These are phyloP conservation scores for Hygrophoropsis aurantiaca DNA, from an alignment of 768 basidiomycete genomes.

Conservation along the genomic window DNA sequence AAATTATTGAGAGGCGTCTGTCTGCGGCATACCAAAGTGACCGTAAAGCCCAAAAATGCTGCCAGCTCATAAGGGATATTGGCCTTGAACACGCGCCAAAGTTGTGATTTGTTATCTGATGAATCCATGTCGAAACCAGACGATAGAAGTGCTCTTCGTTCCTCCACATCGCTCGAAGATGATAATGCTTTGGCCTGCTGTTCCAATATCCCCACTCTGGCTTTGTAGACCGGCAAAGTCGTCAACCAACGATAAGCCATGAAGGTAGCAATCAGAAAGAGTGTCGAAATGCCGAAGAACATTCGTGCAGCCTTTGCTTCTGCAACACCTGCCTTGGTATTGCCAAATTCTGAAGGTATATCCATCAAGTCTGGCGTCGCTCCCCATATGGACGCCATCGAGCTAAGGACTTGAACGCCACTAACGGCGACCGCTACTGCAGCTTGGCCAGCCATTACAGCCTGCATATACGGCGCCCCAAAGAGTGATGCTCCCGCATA, in stretches of 20 bases:
- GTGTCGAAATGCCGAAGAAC: constrained; percentile 70
- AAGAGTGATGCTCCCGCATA: constrained; percentile 82
- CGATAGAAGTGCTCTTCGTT: constrained; percentile 36
- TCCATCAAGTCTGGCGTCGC: constrained; percentile 28
- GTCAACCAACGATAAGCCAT: constrained; percentile 57
- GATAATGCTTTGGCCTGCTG: constrained; percentile 22
- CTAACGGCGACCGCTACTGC: constrained; percentile 84
- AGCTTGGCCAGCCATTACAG: constrained; percentile 81
- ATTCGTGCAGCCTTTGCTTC: constrained; percentile 70
- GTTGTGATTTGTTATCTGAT: constrained; percentile 40
- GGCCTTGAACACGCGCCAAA: constrained; percentile 55
- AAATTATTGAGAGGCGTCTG: background rate
- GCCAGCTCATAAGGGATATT: constrained; percentile 74
- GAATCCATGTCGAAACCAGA: constrained; percentile 18
- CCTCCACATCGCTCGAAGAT: constrained; percentile 26
- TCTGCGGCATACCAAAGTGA: constrained; percentile 67
- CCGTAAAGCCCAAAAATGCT: constrained; percentile 70
- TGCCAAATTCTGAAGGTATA: constrained; percentile 16
- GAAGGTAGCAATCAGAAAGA: constrained; percentile 60
- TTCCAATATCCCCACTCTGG: constrained; percentile 50
- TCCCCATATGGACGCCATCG: constrained; percentile 54
- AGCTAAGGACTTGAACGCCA: constrained; percentile 68
- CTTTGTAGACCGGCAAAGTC: constrained; percentile 57
- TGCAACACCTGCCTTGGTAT: constrained; percentile 39
- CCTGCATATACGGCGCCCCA: constrained; percentile 70